Evolutionary conservation across 345 rosid genomes (phyloP).

Genomic region (Gossypioides kirkii): DNA sequence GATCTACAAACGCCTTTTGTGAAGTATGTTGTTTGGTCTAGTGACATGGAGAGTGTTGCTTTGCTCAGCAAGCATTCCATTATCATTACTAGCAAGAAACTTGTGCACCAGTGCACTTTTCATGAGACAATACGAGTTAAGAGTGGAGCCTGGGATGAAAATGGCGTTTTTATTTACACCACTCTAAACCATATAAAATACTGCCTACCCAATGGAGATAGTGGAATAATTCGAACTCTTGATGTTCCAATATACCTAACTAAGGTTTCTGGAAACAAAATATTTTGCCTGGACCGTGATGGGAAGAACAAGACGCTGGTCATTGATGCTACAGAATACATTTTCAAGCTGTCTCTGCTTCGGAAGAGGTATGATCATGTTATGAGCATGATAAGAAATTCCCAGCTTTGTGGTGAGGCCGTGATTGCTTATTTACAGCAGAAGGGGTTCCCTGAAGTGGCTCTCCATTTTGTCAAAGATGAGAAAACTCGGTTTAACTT

Average conservation of each 20-base stretch:
- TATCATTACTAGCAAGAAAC: slow-evolving; percentile 75
- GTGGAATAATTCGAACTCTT: slow-evolving; percentile 78
- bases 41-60: slow-evolving; percentile 89
- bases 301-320: slow-evolving; percentile 65
- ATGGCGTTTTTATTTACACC: slow-evolving; percentile 87
- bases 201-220: slow-evolving; percentile 93
- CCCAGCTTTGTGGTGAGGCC: slow-evolving; percentile 96
- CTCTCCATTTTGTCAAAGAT: slow-evolving; percentile 93
- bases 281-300: slow-evolving; percentile 84
- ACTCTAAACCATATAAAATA: slow-evolving; percentile 87
- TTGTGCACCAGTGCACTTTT: slow-evolving; percentile 78
- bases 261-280: slow-evolving; percentile 59
- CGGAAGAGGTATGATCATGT: slow-evolving; percentile 84
- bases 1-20: slow-evolving; percentile 79
- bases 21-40: slow-evolving; percentile 86
- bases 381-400: slow-evolving; percentile 91
- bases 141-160: slow-evolving; percentile 97
- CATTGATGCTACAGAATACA: slow-evolving; percentile 85
- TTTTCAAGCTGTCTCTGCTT: slow-evolving; percentile 76
- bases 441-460: slow-evolving; percentile 99
- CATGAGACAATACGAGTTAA: slow-evolving; percentile 92
- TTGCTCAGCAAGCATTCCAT: slow-evolving; percentile 94
- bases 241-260: slow-evolving; percentile 83
- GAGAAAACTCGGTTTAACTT: slow-evolving; percentile 90
- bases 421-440: slow-evolving; percentile 96